Percentiles rank a stretch among this genome's conserved stretches.
phyloP scores from a whole-genome alignment of 2,329 filamentous ascomycete genomes.

The Fusarium sp. region DNA sequence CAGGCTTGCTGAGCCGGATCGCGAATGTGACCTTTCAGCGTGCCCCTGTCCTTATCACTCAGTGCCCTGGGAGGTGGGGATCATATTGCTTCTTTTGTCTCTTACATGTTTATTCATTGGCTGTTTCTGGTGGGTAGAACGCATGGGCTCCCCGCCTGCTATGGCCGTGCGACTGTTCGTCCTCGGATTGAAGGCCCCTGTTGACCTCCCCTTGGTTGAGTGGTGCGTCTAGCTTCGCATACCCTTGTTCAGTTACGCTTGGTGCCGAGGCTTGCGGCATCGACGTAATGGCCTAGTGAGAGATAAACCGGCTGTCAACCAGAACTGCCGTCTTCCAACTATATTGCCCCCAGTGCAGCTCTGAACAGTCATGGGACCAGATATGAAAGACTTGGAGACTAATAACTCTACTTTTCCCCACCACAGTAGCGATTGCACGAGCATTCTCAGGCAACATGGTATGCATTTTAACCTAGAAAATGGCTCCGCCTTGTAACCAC shows the following conservation, averaged over 20 bases:
- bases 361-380: background rate
- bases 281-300: constrained; percentile 20
- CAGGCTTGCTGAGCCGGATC: background rate
- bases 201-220: background rate
- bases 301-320: background rate
- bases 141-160: constrained; percentile 32
- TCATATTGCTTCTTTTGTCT: constrained; percentile 48
- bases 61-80: constrained; percentile 32
- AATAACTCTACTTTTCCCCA: background rate
- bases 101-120: constrained; percentile 39
- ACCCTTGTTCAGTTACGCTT: constrained; percentile 9
- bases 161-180: constrained; percentile 9
- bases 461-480: background rate
- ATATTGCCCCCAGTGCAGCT: background rate
- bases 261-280: constrained; percentile 6
- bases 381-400: background rate
- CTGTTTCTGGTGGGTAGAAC: constrained; percentile 10
- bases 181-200: constrained; percentile 1
- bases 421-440: background rate
- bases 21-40: constrained; percentile 2
- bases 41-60: constrained; percentile 26
- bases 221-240: constrained; percentile 1
- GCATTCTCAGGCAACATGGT: background rate
- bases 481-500: background rate
- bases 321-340: background rate